phyloP scores from a whole-genome alignment of 805 yeast species.

The Lipomyces chichibuensis region DNA sequence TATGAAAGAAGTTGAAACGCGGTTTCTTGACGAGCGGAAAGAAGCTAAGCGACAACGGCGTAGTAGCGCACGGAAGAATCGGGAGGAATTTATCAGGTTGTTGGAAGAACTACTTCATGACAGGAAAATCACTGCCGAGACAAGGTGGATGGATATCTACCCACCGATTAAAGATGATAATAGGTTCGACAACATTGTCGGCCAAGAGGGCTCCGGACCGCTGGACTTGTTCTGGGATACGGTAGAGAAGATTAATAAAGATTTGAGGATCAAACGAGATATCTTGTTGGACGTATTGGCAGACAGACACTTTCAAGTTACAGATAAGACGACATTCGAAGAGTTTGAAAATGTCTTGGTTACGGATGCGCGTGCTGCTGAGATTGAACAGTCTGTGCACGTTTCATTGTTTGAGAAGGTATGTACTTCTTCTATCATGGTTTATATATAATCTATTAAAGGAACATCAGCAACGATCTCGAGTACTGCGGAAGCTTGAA shows the following conservation, averaged over 20 bases:
- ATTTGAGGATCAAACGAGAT: conserved; percentile 61
- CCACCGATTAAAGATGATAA: conserved; percentile 56
- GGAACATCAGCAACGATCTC: conserved; percentile 18
- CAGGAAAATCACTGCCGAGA: conserved; percentile 52
- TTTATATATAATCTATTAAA: background rate
- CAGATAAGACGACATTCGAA: conserved; percentile 32
- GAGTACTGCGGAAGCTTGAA: conserved; percentile 35
- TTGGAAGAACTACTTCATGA: conserved; percentile 46
- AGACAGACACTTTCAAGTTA: conserved; percentile 43
- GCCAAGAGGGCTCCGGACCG: conserved; percentile 77
- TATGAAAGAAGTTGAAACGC: conserved; percentile 44
- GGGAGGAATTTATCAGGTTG: conserved; percentile 60
- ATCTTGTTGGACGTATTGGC: conserved; percentile 57
- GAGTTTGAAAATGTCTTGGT: conserved; percentile 38
- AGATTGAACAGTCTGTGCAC: conserved; percentile 31
- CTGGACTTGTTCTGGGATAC: conserved; percentile 75
- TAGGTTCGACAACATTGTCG: conserved; percentile 64
- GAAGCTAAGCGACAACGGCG: conserved; percentile 48
- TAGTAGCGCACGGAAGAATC: conserved; percentile 63
- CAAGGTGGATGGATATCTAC: conserved; percentile 63
- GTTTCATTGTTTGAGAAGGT: conserved; percentile 19
- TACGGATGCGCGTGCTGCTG: conserved; percentile 29
- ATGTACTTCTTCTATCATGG: background rate
- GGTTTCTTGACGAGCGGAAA: conserved; percentile 39
- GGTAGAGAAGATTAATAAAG: conserved; percentile 62